A percentile compares a stretch with the other conserved stretches of the same genome.
phyloP scores from a whole-genome alignment of 2,329 filamentous ascomycete genomes.

The Sphaerulina populicola region DNA sequence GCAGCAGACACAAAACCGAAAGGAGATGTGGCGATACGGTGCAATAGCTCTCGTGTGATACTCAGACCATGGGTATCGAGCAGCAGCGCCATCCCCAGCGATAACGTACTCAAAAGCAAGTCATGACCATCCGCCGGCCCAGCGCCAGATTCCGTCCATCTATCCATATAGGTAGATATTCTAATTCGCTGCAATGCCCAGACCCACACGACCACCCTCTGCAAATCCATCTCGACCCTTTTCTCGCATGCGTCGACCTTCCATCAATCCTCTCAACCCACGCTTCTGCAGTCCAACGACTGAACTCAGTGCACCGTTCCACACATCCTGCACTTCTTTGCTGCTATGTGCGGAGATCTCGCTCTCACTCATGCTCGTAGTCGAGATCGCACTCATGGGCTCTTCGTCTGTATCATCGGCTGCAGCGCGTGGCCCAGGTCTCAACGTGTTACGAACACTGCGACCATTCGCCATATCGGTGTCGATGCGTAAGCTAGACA shows the following conservation, averaged over 20 bases:
- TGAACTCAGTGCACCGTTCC: constrained; percentile 72
- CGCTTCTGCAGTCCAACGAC: constrained; percentile 95
- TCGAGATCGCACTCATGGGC: constrained; percentile 32
- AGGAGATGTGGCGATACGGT: neutral
- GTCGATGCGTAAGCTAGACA: constrained; percentile 41
- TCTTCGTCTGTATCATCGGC: constrained; percentile 33
- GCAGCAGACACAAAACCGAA: neutral
- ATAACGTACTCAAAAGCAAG: neutral
- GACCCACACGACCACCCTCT: constrained; percentile 30
- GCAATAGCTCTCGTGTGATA: neutral
- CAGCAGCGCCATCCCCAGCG: neutral
- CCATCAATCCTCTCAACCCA: constrained; percentile 86
- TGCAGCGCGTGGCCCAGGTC: constrained; percentile 26
- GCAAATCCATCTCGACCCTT: constrained; percentile 41
- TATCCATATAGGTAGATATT: neutral
- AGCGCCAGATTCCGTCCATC: neutral
- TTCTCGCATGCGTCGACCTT: constrained; percentile 77
- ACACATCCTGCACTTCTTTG: constrained; percentile 54
- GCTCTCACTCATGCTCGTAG: constrained; percentile 30
- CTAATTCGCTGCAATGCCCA: constrained; percentile 29
- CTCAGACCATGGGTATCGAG: neutral
- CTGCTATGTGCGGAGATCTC: constrained; percentile 33
- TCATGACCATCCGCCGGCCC: neutral
- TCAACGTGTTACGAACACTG: constrained; percentile 32
- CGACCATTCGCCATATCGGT: constrained; percentile 41